Evolutionary conservation across 768 basidiomycete genomes (phyloP).

Genomic region (Suillus clintonianus): DNA sequence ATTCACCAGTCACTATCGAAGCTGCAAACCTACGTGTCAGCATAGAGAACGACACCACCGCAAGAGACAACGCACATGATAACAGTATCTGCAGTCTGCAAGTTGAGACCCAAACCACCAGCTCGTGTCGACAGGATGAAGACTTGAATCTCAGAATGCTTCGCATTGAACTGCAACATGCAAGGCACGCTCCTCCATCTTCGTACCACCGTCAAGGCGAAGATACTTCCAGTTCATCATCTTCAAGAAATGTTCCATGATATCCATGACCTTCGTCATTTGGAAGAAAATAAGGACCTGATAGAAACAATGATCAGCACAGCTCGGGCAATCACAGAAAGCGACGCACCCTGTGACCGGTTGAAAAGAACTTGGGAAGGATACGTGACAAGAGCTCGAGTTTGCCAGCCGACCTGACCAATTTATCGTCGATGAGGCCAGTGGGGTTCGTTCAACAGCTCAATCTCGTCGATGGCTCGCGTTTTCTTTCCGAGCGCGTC

Average conservation of each 20-base stretch:
- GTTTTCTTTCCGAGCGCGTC: no score
- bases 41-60: no score
- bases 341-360: slow-evolving; percentile 77
- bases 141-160: slow-evolving; percentile 81
- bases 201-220: slow-evolving; percentile 95
- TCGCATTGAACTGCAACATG: slow-evolving; percentile 91
- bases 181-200: slow-evolving; percentile 90
- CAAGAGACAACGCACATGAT: no score
- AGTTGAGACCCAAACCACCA: slow-evolving; percentile 90
- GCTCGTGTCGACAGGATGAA: slow-evolving; percentile 95
- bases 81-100: slow-evolving; percentile 96
- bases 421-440: slow-evolving; percentile 78
- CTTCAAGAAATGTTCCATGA: no score
- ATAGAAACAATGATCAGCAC: slow-evolving; percentile 6
- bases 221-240: no score
- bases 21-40: no score
- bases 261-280: no score
- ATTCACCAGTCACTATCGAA: slow-evolving; percentile 73
- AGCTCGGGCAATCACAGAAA: not conserved
- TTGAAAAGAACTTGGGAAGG: slow-evolving; percentile 91
- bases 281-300: no score
- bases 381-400: slow-evolving; percentile 89
- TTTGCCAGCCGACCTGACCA: slow-evolving; percentile 89
- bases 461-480: no score
- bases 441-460: no score